Percentiles rank a stretch among this genome's conserved stretches.
Evolutionary conservation across 306 rosid species (phyloP).

Genomic region (Sophora flavescens): DNA sequence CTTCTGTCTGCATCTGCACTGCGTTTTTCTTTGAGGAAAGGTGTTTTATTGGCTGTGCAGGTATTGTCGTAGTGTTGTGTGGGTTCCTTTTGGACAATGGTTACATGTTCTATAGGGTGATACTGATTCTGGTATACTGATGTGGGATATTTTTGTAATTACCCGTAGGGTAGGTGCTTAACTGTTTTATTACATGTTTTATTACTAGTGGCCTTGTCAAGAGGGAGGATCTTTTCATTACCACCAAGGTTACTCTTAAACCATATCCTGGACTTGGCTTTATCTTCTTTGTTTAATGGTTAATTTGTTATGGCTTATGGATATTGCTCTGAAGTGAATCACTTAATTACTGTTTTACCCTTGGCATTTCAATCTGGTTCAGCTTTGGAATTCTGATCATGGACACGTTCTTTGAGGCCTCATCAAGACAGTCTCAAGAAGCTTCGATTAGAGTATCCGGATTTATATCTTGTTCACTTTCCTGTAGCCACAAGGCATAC

Average conservation of each 20-base stretch:
- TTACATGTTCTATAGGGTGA: too few relatives aligned
- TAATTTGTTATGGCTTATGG: too few relatives aligned
- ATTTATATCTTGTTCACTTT: conserved; percentile 87
- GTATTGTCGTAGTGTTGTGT: too few relatives aligned
- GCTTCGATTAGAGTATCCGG: conserved; percentile 81
- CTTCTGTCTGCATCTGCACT: too few relatives aligned
- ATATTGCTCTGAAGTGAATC: conserved; percentile 17
- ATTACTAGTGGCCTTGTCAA: conserved; percentile 70
- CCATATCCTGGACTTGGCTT: too few relatives aligned
- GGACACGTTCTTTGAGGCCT: conserved; percentile 91
- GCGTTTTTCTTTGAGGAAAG: too few relatives aligned
- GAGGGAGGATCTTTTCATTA: conserved; percentile 90
- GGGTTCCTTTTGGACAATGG: too few relatives aligned
- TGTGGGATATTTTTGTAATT: too few relatives aligned
- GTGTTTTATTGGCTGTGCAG: too few relatives aligned
- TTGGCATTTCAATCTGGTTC: conserved; percentile 45
- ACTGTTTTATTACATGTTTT: too few relatives aligned
- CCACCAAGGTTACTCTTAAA: conserved; percentile 71
- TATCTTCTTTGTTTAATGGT: conserved; percentile 32
- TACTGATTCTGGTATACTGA: too few relatives aligned
- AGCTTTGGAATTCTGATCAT: conserved; percentile 99
- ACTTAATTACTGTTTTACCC: conserved; percentile 27
- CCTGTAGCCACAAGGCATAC: conserved; percentile 84
- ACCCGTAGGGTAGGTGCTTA: too few relatives aligned
- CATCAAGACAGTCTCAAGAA: conserved; percentile 89